Evolutionary conservation across 352 stramenopile species (phyloP).

Genomic region (Pythium pyrilobum): DNA sequence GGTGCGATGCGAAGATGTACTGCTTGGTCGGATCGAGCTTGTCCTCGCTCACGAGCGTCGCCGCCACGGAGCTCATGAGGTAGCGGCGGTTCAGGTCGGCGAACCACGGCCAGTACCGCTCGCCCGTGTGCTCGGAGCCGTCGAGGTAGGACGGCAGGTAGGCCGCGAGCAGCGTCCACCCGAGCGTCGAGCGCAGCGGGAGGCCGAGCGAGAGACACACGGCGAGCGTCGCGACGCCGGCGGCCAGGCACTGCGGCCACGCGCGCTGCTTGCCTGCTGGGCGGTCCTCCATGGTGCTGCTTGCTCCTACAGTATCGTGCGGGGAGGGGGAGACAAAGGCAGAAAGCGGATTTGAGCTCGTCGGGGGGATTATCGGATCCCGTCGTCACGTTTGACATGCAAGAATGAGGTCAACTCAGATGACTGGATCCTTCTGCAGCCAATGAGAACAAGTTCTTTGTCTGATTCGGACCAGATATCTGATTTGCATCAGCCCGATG

Average conservation of each 20-base stretch:
- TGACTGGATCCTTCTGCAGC: too few species aligned
- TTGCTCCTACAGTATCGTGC: too few species aligned
- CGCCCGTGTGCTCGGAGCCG: conserved; percentile 20
- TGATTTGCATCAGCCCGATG: too few species aligned
- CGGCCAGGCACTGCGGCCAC: conserved; percentile 19
- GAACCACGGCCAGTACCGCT: conserved; percentile 24
- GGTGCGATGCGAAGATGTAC: conserved; percentile 78
- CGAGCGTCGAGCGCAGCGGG: conserved; percentile 6
- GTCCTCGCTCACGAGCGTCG: conserved; percentile 69
- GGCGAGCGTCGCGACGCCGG: conserved; percentile 14
- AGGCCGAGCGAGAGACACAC: conserved; percentile 8
- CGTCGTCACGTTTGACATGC: too few species aligned
- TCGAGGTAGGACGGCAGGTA: conserved; percentile 28
- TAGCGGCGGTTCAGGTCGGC: conserved; percentile 16
- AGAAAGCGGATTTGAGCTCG: too few species aligned
- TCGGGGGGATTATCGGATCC: too few species aligned
- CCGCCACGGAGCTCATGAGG: conserved; percentile 31
- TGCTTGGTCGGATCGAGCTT: conserved; percentile 51
- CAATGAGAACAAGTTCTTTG: too few species aligned
- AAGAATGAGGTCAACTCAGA: too few species aligned
- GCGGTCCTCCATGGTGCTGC: too few species aligned
- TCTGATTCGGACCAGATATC: too few species aligned
- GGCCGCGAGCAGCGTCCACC: conserved; percentile 16
- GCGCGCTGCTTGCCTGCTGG: conserved; percentile 15
- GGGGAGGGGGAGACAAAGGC: too few species aligned